Base-by-base conservation (phyloP, 148 eudicot species). In the Oxyria digyna region DNA sequence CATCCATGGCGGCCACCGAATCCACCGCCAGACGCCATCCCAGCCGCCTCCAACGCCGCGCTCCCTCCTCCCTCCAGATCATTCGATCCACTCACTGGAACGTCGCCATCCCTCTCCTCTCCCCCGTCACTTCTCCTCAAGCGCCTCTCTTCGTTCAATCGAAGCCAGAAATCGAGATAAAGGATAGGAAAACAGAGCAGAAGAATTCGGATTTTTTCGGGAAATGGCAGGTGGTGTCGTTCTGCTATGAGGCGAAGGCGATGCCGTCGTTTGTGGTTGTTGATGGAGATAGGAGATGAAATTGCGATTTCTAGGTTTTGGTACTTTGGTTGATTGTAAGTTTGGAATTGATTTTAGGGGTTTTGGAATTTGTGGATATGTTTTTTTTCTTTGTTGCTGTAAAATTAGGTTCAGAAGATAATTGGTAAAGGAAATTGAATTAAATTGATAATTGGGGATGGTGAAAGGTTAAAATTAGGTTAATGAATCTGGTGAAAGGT, bases 21-120 rank as follows among this genome's bases (percentile, higher is more conserved):
- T 27, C 65, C 37, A 18, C 65, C 35, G 29, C 5, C 65, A 40
- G 70, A 48, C 71, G 73, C 10, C 74, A 62, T 45, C 74, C 80
- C 8, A 81, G 73, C 50, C 59, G 84, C 33, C 69, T 80, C 33
- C 82, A 75, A 15, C 71, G 69, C 54, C 71, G 49, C 0, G 71
- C 71, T 15, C 71, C 71, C 4, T 18, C 71, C 0, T 68, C 71
- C 12, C 1, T 43, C 2, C 71, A 68, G 35, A 68, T 68, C 29
- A 27, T 12, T 27, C 6, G 20, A 0, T 27, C 71, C 2, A 14
- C 35, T 1, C 54, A 68, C 6, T 68, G 71, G 71, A 68, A 68
- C 45, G 35, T 41, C 50, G 71, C 71, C 17, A 68, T 68, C 54
- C 71, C 71, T 18, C 71, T 68, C 37, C 71, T 68, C 12, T 68